Base-by-base conservation (phyloP, 2,329 filamentous ascomycete genomes). In the Microdochium bolleyi region DNA sequence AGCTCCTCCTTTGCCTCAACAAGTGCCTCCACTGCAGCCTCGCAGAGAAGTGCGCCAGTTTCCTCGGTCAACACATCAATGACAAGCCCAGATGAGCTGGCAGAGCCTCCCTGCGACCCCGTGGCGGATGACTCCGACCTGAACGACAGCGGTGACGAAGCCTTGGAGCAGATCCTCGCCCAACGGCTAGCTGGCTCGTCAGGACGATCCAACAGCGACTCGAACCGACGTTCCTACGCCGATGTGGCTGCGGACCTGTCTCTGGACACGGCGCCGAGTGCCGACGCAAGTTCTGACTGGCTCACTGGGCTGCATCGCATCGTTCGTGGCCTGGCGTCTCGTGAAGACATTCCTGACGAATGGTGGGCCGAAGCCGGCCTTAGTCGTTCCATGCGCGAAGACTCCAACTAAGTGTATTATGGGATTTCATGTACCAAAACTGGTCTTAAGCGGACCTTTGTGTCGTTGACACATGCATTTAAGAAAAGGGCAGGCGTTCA, bases 1-100 rank as follows among this genome's bases (percentile, higher is more conserved):
- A 83, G 88, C 27, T 92, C 90, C 1, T 96, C 91, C 0, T 96
- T 96, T 65, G 80, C 85, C 0, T 92, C 88, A 10, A 77, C 77
- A 1, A 73, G 73, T n/a, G 74, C 74, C 13, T 79, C 79, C 0
- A 69, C 69, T 3, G 64, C 63, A 2, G 63, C 66, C 3, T 73
- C 76, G 1, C 75, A 75, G 55, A 67, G 70, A 2, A 70, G 66
- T 1, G 63, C 63, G 2, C 41, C 16, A 2, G 16, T 46, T 7
- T 49, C 48, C 3, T 78, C 80, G 0, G 74, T 75, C 21, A 70
- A 70, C 55, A 78, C 74, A 2, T 75, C 72, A 25, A 71, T 75
- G 49, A 75, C 69, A 2, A 66, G 63, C 9, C 72, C 70, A 1
- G 73, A 69, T 3, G 71, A 71, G 3, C 72, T 68, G 11, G 57